Percentiles rank a stretch among this genome's conserved stretches.
These are phyloP conservation scores for Avena sativa DNA, from an alignment of 176 grass and related monocot species.

Conservation along the genomic window DNA sequence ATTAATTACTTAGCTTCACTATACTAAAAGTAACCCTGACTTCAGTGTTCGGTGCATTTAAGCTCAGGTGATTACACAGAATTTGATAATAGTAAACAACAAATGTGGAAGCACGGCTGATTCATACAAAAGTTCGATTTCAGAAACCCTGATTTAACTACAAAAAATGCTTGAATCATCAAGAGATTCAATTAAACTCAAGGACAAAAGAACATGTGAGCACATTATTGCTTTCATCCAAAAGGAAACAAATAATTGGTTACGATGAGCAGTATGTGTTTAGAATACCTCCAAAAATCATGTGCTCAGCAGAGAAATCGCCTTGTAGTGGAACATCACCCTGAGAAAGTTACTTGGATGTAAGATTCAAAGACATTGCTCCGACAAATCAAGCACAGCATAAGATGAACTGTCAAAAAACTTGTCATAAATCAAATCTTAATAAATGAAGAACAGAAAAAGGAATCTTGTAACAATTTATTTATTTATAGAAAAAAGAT, in stretches of 20 bases:
- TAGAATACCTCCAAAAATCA: conserved; percentile 97
- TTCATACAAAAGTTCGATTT: background rate
- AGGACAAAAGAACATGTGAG: background rate
- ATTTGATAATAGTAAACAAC: background rate
- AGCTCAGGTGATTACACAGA: conserved; percentile 7
- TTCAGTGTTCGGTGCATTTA: conserved; percentile 14
- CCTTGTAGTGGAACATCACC: conserved; percentile 99
- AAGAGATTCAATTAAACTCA: background rate
- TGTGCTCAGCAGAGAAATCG: conserved; percentile 93
- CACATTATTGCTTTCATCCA: conserved; percentile 29
- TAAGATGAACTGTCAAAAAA: conserved; percentile 17
- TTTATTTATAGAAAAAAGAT: background rate
- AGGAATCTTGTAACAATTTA: background rate
- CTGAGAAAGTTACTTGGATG: conserved; percentile 44
- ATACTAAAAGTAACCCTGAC: background rate
- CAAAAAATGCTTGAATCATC: conserved; percentile 30
- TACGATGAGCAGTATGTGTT: background rate
- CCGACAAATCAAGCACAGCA: background rate
- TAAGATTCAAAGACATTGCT: conserved; percentile 39
- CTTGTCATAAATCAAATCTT: background rate
- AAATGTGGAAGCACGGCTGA: conserved; percentile 14
- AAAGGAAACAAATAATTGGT: background rate
- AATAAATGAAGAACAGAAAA: background rate
- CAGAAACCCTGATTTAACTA: background rate
- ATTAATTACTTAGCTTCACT: conserved; percentile 7